Conservation (phyloP, 2,329 filamentous ascomycete species). For the Torrubiella hemipterigena region DNA sequence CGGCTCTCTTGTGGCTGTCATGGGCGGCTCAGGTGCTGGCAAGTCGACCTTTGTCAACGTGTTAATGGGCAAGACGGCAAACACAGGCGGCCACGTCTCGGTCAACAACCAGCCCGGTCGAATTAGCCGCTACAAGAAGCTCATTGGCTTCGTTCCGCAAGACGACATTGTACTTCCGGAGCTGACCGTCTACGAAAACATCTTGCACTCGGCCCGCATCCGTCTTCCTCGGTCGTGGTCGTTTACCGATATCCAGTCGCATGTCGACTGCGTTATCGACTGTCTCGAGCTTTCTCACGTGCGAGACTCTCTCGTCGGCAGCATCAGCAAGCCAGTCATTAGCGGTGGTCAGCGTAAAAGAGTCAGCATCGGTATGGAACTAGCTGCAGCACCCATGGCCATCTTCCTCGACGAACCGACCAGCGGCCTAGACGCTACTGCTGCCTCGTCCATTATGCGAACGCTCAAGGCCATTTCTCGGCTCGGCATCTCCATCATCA, state of each 20-base stretch:
- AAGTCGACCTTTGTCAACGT: constrained; percentile 49
- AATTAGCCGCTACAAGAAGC: constrained; percentile 41
- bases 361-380: constrained; percentile 46
- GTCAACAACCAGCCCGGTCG: constrained; percentile 38
- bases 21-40: constrained; percentile 47
- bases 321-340: constrained; percentile 36
- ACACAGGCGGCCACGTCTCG: constrained; percentile 36
- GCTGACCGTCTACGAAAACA: constrained; percentile 49
- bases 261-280: constrained; percentile 44
- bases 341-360: constrained; percentile 46
- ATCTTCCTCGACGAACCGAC: constrained; percentile 43
- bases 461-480: constrained; percentile 40
- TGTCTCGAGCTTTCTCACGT: constrained; percentile 41
- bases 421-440: constrained; percentile 40
- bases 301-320: constrained; percentile 37
- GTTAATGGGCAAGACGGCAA: constrained; percentile 44
- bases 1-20: constrained; percentile 44
- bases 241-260: constrained; percentile 33
- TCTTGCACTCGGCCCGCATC: constrained; percentile 44
- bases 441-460: constrained; percentile 42
- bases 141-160: constrained; percentile 51
- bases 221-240: constrained; percentile 40
- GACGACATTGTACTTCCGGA: constrained; percentile 49
- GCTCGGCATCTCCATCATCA: constrained; percentile 43
- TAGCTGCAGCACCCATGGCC: constrained; percentile 43